Conservation (phyloP, 2,329 filamentous ascomycete species). For the Knoxdaviesia capensis region DNA sequence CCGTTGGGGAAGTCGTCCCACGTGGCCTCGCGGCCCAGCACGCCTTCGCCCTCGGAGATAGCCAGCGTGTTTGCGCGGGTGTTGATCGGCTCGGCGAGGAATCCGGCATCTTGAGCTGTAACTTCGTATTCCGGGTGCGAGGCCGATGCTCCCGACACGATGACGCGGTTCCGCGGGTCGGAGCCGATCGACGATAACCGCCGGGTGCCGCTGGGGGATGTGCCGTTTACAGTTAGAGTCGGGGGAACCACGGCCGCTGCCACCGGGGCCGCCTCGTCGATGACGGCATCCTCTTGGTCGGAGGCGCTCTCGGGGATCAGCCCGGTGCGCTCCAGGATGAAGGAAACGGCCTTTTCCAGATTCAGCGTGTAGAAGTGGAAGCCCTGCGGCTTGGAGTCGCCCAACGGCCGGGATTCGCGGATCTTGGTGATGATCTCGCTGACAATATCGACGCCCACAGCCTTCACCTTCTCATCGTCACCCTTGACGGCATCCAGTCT, state of each 20-base stretch:
- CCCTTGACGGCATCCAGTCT: constrained; percentile 54
- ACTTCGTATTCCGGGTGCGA: constrained; percentile 49
- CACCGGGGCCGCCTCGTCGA: constrained; percentile 6
- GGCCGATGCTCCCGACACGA: constrained; percentile 45
- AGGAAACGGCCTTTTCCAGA: constrained; percentile 84
- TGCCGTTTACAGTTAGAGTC: constrained; percentile 31
- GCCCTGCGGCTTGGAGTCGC: constrained; percentile 32
- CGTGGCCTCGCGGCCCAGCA: constrained; percentile 79
- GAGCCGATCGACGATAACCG: constrained; percentile 65
- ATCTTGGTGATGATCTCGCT: constrained; percentile 68
- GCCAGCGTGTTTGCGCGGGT: constrained; percentile 69
- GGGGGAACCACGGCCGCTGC: constrained; percentile 20
- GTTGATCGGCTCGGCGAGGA: constrained; percentile 56
- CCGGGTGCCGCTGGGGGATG: constrained; percentile 19
- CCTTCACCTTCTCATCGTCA: constrained; percentile 67
- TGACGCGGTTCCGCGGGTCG: constrained; percentile 71
- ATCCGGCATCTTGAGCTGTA: constrained; percentile 53
- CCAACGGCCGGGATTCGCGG: constrained; percentile 21
- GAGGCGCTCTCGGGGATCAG: constrained; percentile 45
- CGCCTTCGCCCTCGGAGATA: constrained; percentile 83
- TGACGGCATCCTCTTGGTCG: constrained; percentile 17
- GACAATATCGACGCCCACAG: constrained; percentile 61
- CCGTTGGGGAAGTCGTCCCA: constrained; percentile 99
- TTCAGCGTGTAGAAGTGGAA: constrained; percentile 98
- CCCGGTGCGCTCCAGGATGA: constrained; percentile 71